These are phyloP conservation scores for Phaeosphaeriaceae sp. DNA, from an alignment of 2,329 filamentous ascomycete species.

Conservation along the genomic window DNA sequence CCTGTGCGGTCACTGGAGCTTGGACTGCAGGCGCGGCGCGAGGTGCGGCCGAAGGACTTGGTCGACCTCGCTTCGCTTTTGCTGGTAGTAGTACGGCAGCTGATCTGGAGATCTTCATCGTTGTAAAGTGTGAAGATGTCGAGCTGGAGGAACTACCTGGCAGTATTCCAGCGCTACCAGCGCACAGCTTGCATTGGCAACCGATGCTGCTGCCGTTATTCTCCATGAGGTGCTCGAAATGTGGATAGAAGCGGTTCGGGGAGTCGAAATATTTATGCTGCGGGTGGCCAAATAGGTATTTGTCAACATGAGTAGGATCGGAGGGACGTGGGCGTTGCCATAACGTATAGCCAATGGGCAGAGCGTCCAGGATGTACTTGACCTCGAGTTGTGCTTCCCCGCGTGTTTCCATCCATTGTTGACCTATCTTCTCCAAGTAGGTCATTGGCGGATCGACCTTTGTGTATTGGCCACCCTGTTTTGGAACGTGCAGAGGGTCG, in stretches of 20 bases:
- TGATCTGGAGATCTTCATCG: background rate
- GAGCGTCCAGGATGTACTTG: constrained; percentile 58
- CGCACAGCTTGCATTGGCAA: constrained; percentile 61
- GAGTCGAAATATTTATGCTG: constrained; percentile 60
- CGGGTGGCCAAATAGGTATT: constrained; percentile 66
- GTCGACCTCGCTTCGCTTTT: background rate
- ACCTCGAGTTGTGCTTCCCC: constrained; percentile 46
- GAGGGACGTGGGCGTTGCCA: constrained; percentile 57
- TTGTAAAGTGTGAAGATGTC: constrained; percentile 6
- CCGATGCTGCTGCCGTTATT: constrained; percentile 48
- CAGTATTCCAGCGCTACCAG: constrained; percentile 24
- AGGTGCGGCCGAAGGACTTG: background rate
- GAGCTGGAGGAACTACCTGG: constrained; percentile 16
- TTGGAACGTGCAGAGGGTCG: constrained; percentile 39
- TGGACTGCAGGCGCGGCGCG: background rate
- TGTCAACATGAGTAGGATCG: constrained; percentile 55
- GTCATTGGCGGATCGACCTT: constrained; percentile 49
- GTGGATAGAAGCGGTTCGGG: constrained; percentile 60
- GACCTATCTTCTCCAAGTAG: constrained; percentile 58
- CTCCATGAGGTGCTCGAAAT: constrained; percentile 65
- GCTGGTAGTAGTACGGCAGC: background rate
- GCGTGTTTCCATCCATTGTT: constrained; percentile 56
- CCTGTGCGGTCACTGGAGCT: background rate
- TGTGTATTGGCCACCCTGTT: constrained; percentile 6
- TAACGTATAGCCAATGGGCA: constrained; percentile 63